phyloP scores from a whole-genome alignment of 306 rosid genomes.

The Dicorynia guianensis region DNA sequence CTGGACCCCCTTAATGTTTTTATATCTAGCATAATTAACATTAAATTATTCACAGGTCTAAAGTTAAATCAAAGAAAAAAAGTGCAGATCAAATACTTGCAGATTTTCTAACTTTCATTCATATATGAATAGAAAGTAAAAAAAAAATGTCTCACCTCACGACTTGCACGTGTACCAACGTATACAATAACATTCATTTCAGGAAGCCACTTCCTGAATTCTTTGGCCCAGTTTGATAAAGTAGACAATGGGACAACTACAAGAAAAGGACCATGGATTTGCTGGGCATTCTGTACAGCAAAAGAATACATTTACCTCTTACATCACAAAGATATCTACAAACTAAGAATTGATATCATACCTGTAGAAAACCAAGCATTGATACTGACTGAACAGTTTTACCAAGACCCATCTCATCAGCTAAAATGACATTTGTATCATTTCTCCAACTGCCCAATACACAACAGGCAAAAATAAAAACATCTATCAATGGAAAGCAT shows the following conservation, averaged over 20 bases:
- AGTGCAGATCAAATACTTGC: slow-evolving; percentile 3
- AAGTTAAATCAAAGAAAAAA: slow-evolving; percentile 23
- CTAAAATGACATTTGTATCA: slow-evolving; percentile 98
- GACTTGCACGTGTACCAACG: slow-evolving; percentile 98
- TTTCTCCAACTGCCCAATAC: slow-evolving; percentile 87
- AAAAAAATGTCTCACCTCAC: slow-evolving; percentile 76
- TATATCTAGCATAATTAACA: slow-evolving; percentile 8
- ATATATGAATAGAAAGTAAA: slow-evolving; percentile 26
- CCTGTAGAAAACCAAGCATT: slow-evolving; percentile 99
- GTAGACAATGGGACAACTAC: slow-evolving; percentile 98
- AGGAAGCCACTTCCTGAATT: slow-evolving; percentile 99
- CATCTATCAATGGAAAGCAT: slow-evolving; percentile 30
- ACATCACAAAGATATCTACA: slow-evolving; percentile 13
- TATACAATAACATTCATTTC: slow-evolving; percentile 95
- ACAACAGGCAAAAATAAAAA: slow-evolving; percentile 47
- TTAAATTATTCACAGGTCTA: not conserved
- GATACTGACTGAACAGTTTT: slow-evolving; percentile 99
- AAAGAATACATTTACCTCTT: slow-evolving; percentile 26
- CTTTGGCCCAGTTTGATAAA: slow-evolving; percentile 98
- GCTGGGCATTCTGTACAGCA: slow-evolving; percentile 86
- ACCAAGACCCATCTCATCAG: slow-evolving; percentile 99
- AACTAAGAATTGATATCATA: slow-evolving; percentile 42
- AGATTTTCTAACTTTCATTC: slow-evolving; percentile 13
- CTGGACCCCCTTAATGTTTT: not conserved
- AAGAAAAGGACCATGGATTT: slow-evolving; percentile 96